Base-by-base conservation (phyloP, 495 filamentous ascomycete species). In the Aspergillus steynii region DNA sequence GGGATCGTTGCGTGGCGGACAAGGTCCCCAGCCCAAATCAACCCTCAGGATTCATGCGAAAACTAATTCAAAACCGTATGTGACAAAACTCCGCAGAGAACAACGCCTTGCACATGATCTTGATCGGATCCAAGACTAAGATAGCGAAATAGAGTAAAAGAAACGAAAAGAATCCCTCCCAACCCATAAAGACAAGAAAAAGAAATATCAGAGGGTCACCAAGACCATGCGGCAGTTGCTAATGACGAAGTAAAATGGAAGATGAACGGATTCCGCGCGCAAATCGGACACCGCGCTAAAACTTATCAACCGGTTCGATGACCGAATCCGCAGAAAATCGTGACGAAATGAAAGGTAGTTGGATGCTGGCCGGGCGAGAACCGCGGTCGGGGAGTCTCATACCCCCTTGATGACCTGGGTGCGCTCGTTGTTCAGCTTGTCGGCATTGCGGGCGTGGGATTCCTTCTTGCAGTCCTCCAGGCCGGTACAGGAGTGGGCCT, bases 401-500 rank as follows among this genome's bases (percentile, higher is more conserved):
- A 88, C 79, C 34, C 86, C 86, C 79, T 83, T 86, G 61, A 90
- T 83, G 42, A 83, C 86, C 29, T 82, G 77, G 53, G 95, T 99
- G 61, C 93, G 82, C 81, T 98, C 94, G 48, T 85, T 84, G 73
- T 96, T 91, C 71, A 98, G 79, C 81, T 95, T 93, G 68, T 92
- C 89, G 60, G 89, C 90, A 70, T 99, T 99, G 55, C 90, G 85
- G 71, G 94, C 92, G 75, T 96, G 90, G 20, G 88, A 90, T 73
- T 96, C 92, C 81, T 95, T 92, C 85, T 96, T 97, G 84, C 93
- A 97, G 77, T 97, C 89, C 78, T 98, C 96, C 61, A 99, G 79
- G n/a, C 93, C 93, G 60, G 82, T 85, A 77, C 95, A 99, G 71
- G 90, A 89, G 78, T 99, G 95, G 61, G 91, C 88, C 77, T 99